A percentile compares a stretch with the other conserved stretches of the same genome.
Conservation (phyloP, 1,284 basidiomycete genomes). For the Fomitopsis pinicola region DNA sequence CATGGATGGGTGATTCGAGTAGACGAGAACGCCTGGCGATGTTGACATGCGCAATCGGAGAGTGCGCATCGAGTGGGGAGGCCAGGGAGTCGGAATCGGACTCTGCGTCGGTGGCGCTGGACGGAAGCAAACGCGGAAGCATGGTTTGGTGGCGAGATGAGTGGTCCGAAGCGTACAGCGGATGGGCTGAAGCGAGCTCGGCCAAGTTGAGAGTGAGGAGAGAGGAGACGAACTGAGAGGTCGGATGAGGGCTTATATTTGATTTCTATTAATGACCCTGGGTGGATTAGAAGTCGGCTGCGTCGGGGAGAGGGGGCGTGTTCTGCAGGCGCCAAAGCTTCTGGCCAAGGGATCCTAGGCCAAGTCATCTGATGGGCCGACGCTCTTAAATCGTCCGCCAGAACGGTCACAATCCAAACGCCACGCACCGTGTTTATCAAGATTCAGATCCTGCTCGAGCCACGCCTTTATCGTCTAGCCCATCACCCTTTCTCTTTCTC, state of each 20-base stretch:
- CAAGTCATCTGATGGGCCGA: conserved; percentile 9
- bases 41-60: background rate
- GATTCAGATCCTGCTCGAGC: conserved; percentile 7
- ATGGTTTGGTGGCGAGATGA: conserved; percentile 17
- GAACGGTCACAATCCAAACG: conserved; percentile 1
- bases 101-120: conserved; percentile 16
- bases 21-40: background rate
- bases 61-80: conserved; percentile 16
- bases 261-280: conserved; percentile 1
- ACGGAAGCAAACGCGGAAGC: conserved; percentile 13
- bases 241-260: background rate
- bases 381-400: conserved; percentile 3
- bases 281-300: conserved; percentile 2
- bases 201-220: background rate
- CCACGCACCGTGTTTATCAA: conserved; percentile 3
- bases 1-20: background rate
- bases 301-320: conserved; percentile 1
- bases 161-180: background rate
- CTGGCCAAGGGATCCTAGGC: background rate
- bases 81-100: conserved; percentile 20
- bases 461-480: conserved; percentile 4
- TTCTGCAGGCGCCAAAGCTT: background rate
- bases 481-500: background rate
- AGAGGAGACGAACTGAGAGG: background rate
- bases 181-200: background rate